Evolutionary conservation across 2,329 filamentous ascomycete genomes (phyloP).

Genomic region (Phaeoacremonium minimum): DNA sequence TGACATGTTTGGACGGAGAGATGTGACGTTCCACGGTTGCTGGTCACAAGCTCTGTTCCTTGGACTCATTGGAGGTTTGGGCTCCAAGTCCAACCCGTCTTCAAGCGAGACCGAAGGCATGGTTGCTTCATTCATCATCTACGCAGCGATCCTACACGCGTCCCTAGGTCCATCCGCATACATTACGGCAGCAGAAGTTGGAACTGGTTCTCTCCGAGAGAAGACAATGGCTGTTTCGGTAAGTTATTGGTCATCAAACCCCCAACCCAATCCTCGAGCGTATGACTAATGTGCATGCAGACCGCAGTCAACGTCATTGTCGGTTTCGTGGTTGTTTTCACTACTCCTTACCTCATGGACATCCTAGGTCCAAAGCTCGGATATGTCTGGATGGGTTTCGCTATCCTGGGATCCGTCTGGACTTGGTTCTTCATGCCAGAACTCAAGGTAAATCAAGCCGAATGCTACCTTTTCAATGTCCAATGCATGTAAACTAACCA

Average conservation of each 20-base stretch:
- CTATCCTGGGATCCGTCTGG: conserved; percentile 2
- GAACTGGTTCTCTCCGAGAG: conserved; percentile 5
- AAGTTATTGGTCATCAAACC: no score
- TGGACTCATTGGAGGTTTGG: conserved; percentile 4
- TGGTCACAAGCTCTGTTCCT: conserved; percentile 2
- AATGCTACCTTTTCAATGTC: no score
- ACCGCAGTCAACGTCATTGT: conserved; percentile 6
- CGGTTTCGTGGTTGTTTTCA: conserved; percentile 7
- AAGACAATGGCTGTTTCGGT: no score
- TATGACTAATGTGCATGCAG: conserved; percentile 2
- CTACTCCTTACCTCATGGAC: conserved; percentile 6
- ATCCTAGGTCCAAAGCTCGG: conserved; percentile 3
- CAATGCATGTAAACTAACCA: no score
- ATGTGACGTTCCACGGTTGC: conserved; percentile 3
- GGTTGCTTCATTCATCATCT: conserved; percentile 3
- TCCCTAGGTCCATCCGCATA: conserved; percentile 3
- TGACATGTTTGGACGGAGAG: conserved; percentile 1
- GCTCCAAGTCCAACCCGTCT: conserved; percentile 1
- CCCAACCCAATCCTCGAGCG: no score
- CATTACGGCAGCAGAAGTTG: conserved; percentile 6
- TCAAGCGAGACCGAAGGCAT: conserved; percentile 2
- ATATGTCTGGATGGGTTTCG: conserved; percentile 4
- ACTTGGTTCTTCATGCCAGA: conserved; percentile 8
- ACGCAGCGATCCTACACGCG: conserved; percentile 3
- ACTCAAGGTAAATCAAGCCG: no score